Conservation (phyloP, 371 early-diverging fungal genomes). For the Zopfochytrium polystomum region DNA sequence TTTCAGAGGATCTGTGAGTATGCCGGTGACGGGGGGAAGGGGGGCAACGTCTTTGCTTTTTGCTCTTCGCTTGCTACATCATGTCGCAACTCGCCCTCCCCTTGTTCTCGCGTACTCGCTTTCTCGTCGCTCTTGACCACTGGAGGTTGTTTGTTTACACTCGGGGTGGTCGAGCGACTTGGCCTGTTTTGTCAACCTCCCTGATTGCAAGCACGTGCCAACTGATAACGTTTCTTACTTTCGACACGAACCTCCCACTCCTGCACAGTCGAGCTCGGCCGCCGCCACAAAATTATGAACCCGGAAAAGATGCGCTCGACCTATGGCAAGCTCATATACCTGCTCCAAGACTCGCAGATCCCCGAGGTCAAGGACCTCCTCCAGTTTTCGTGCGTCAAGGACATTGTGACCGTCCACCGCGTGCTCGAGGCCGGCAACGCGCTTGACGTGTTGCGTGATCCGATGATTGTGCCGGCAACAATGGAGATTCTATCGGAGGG, state of each 20-base stretch:
- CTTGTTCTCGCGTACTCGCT: no score
- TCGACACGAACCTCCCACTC: neutral
- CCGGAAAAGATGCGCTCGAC: conserved; percentile 94
- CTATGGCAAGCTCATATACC: conserved; percentile 92
- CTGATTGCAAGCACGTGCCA: no score
- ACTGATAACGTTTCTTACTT: neutral
- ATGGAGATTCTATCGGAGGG: conserved; percentile 84
- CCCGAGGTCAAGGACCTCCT: conserved; percentile 82
- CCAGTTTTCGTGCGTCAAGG: conserved; percentile 72
- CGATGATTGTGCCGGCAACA: conserved; percentile 77
- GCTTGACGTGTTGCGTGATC: conserved; percentile 71
- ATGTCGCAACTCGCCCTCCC: no score
- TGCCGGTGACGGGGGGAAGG: no score
- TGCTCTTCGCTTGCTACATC: no score
- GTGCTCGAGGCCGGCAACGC: conserved; percentile 66
- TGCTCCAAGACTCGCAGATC: conserved; percentile 86
- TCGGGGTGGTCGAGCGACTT: no score
- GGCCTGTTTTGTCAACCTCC: no score
- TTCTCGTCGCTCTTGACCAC: no score
- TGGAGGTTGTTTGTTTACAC: no score
- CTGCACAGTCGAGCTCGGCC: conserved; percentile 77
- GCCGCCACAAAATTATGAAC: conserved; percentile 96
- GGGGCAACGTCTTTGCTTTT: no score
- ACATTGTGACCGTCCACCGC: conserved; percentile 84
- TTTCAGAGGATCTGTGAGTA: conserved; percentile 69